Evolutionary conservation across 257 asterid species (phyloP), one percentile per base, ranked within the genome.

Genomic region (Nicotiana sylvestris): DNA sequence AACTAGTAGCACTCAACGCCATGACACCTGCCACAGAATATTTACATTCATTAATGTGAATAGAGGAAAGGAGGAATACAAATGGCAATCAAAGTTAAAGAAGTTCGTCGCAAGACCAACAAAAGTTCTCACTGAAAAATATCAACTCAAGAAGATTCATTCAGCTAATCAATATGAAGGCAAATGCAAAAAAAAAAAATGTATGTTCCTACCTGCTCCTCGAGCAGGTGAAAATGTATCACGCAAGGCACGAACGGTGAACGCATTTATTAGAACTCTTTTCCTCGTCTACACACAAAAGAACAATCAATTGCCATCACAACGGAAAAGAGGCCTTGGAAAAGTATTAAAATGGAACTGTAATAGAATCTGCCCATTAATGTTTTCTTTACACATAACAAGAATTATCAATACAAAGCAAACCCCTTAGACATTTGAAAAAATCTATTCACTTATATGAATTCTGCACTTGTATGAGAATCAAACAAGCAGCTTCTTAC

Each of bases 151-250:
- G 55, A 81, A 77, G 84, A 72, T 46, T 61, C 60, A 66, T 66
- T 35, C 16, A 68, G 77, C 56, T 68, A 68, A 35, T 37, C 76
- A 29, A 21, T 13, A 62, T 37, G 69, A 43, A 62, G 25, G 4
- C 18, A 51, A 61, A 55, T 8, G 32, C 12, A 21, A 21, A 21
- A 21, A 21, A 11, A 1, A 72, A 15, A 69, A 51, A 70, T 13
- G 12, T 61, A 76, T 11, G 21, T 17, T 57, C 85, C 76, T 82
- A 96, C 99, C 99, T 89, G 99, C 98, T 88, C 97, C 99, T 88
- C 99, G 89, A 83, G 99, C 98, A 82, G 98, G 99, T 78, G 98
- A 91, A 82, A 94, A 96, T 32, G 98, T 90, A 87, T 96, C 99
- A 69, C 98, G 98, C 89, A 96, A 87, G 86, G 99, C 99, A 87